Evolutionary conservation across 2,329 filamentous ascomycete genomes (phyloP), one percentile per base, ranked within the genome.

Genomic region (Epichloe coenophiala): DNA sequence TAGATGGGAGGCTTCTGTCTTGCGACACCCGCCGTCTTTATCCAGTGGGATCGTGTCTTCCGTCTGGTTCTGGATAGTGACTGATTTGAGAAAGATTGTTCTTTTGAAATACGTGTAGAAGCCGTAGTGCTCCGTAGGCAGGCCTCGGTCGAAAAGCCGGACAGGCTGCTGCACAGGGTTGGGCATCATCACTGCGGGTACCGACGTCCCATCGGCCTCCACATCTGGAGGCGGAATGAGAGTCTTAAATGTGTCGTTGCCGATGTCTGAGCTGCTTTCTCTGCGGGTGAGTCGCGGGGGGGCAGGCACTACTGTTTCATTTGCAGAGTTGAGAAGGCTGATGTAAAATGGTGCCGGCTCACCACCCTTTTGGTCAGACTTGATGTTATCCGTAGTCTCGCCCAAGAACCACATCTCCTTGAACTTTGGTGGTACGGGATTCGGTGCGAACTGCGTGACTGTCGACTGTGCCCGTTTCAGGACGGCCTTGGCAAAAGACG

Each of bases 91-190:
- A 70, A 91, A 95, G 55, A 95, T 87, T 8, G 84, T 85, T 56
- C 89, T 87, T 67, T 89, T 83, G 66, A 86, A 97, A 71, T 95
- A 94, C 1, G 79, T 86, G 69, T 95, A 96, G 69, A 96, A 96
- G 2, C 88, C 88, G 65, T 94, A 96, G 67, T 95, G 88, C 65
- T 97, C 91, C 0, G 83, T 84, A 2, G 77, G 70, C 31, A 86
- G 72, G 17, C 86, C 89, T 19, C 89, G 85, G 64, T 97, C 88
- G 65, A 83, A 97, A 1, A 97, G 77, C 2, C 86, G 80, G 12
- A 97, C 72, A 0, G 88, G 91, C 60, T 97, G 93, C 53, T 84
- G 79, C 1, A 73, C 68, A 0, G 85, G 78, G 7, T 77, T 72
- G 0, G 89, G 86, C 44, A 93, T 78, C 55, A 96, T 71, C 9